These are phyloP conservation scores for Aspergillus neoniger DNA, from an alignment of 2,329 filamentous ascomycete genomes.

Conservation along the genomic window DNA sequence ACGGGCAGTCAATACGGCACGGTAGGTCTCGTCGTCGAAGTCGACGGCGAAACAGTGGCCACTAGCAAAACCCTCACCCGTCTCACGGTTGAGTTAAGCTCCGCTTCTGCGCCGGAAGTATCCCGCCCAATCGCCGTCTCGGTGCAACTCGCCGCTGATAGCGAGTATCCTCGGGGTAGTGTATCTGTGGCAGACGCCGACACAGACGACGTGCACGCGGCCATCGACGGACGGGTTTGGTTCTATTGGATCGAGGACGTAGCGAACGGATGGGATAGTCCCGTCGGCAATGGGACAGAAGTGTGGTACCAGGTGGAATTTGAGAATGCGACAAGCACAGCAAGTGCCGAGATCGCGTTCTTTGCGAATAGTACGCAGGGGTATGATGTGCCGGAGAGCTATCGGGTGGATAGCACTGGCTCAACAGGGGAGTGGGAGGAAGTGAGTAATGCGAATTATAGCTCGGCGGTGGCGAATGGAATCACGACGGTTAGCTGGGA, in stretches of 20 bases:
- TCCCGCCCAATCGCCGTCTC: conserved; percentile 19
- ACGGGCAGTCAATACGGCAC: conserved; percentile 16
- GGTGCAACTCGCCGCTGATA: conserved; percentile 14
- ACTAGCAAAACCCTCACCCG: conserved; percentile 11
- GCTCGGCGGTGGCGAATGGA: conserved; percentile 17
- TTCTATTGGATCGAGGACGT: conserved; percentile 21
- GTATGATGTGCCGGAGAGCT: conserved; percentile 17
- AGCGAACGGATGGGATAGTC: conserved; percentile 26
- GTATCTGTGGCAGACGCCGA: conserved; percentile 19
- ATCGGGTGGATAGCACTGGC: conserved; percentile 14
- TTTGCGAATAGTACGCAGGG: conserved; percentile 16
- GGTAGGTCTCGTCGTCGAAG: conserved; percentile 16
- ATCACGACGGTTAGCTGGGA: conserved; percentile 21
- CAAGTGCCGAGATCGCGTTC: conserved; percentile 22
- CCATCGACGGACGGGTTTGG: conserved; percentile 24
- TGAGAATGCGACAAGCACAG: background rate
- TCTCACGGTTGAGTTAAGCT: conserved; percentile 11
- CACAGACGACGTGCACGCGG: conserved; percentile 14
- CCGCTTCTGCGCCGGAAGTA: conserved; percentile 7
- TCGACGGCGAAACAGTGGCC: conserved; percentile 19
- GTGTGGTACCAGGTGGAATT: conserved; percentile 25
- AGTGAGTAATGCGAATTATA: conserved; percentile 13
- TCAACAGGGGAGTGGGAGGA: conserved; percentile 14
- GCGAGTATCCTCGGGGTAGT: conserved; percentile 16
- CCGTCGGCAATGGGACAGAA: conserved; percentile 20